These are phyloP conservation scores for Bonia amplexicaulis DNA, from an alignment of 176 grass and related monocot genomes.

Conservation along the genomic window DNA sequence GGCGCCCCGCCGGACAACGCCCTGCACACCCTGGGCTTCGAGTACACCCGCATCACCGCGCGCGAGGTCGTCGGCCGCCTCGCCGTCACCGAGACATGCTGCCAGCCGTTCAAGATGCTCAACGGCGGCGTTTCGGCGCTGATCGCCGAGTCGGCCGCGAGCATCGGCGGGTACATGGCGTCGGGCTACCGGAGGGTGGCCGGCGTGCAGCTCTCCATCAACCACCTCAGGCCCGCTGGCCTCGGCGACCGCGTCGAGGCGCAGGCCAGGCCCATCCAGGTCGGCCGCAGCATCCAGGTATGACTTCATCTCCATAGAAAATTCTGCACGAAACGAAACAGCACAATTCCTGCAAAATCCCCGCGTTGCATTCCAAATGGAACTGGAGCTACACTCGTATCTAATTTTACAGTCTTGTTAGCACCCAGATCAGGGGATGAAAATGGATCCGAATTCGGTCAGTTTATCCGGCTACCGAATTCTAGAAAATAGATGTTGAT, in stretches of 20 bases:
- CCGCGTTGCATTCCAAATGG: background rate
- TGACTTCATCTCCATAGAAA: background rate
- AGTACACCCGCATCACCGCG: conserved; percentile 53
- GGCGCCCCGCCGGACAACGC: conserved; percentile 38
- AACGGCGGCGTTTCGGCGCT: conserved; percentile 80
- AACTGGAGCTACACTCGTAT: too few relatives aligned
- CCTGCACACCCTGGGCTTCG: conserved; percentile 60
- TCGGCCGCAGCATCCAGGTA: conserved; percentile 71
- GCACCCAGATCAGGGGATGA: too few relatives aligned
- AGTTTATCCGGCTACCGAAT: too few relatives aligned
- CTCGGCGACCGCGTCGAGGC: conserved; percentile 62
- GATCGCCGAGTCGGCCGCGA: conserved; percentile 61
- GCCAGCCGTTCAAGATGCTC: conserved; percentile 76
- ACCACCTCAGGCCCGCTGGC: conserved; percentile 59
- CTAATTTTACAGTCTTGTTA: too few relatives aligned
- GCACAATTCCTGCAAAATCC: background rate
- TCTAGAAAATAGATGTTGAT: too few relatives aligned
- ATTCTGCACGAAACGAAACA: background rate
- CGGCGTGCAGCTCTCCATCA: conserved; percentile 82
- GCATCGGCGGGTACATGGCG: conserved; percentile 63
- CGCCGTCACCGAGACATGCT: conserved; percentile 69
- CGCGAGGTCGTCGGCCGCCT: conserved; percentile 58
- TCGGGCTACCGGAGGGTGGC: conserved; percentile 47
- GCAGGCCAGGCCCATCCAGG: conserved; percentile 52
- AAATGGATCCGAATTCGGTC: too few relatives aligned